Conservation (phyloP, 2,329 filamentous ascomycete genomes). For the Triangularia setosa region DNA sequence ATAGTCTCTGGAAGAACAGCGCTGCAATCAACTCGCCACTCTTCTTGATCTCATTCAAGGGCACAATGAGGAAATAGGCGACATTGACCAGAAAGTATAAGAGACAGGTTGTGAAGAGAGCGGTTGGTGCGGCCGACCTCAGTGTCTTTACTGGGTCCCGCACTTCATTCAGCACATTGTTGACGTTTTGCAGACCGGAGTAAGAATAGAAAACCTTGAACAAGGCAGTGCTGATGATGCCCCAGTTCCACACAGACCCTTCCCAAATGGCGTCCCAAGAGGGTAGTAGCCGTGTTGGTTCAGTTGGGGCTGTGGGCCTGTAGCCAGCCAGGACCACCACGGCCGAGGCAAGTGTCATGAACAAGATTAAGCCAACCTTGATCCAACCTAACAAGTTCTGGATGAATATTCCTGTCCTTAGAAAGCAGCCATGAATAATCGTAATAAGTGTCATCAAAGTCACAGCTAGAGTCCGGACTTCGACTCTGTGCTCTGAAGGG, state of each 20-base stretch:
- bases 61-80: conserved; percentile 59
- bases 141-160: conserved; percentile 63
- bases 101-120: conserved; percentile 57
- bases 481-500: conserved; percentile 40
- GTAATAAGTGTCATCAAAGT: conserved; percentile 55
- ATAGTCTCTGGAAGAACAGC: conserved; percentile 61
- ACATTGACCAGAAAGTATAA: conserved; percentile 67
- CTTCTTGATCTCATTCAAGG: conserved; percentile 61
- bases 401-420: conserved; percentile 53
- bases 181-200: conserved; percentile 61
- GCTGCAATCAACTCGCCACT: conserved; percentile 67
- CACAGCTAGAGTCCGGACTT: conserved; percentile 54
- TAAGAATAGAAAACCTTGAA: conserved; percentile 70
- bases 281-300: background rate
- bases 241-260: conserved; percentile 66
- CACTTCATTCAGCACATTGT: conserved; percentile 69
- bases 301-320: conserved; percentile 21
- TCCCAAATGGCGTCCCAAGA: conserved; percentile 56
- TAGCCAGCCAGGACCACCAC: conserved; percentile 47
- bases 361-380: conserved; percentile 56
- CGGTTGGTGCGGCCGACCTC: conserved; percentile 56
- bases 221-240: conserved; percentile 61
- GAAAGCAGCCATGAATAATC: conserved; percentile 55
- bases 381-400: conserved; percentile 62
- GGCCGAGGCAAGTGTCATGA: conserved; percentile 57